Base-by-base conservation (phyloP, 306 rosid species). In the Casuarina cunninghamiana region DNA sequence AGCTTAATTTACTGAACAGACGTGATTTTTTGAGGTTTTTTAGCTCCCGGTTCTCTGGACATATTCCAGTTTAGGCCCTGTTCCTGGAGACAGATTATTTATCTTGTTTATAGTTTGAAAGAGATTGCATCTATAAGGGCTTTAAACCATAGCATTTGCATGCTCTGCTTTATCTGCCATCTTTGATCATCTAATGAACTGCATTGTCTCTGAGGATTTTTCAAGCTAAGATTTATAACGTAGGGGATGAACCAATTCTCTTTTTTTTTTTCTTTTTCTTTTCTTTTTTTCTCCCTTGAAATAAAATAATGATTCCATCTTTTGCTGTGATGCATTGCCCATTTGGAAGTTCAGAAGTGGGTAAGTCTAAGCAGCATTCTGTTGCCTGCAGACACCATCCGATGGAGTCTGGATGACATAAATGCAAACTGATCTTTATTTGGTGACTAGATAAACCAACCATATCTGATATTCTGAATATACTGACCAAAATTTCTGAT, bases 301-400 rank as follows among this genome's bases (percentile, higher is more conserved):
- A 5, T 58, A 4, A 58, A 7, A 58, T 19, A 58, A 58, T 58
- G 12, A 0, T 26, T 3, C 65, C 3, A 21, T n/a, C 39, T 12
- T 58, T 26, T 5, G 65, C 21, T 63, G 69, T 63, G 46, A 63
- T 63, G 69, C 46, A 63, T 38, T 63, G 21, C 69, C 69, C 46
- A 15, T 38, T 63, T 38, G 46, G 45, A 63, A 2, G 42, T 6
- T 21, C 6, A 37, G n/a, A 4, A 9, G 12, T 63, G 69, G 69
- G 13, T 44, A 63, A 38, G 21, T 38, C 69, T 62, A 37, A 37
- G 46, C 32, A 38, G 4, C 43, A 63, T 63, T 63, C 69, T 63
- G 5, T 63, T 15, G 5, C 38, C 46, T 13, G 69, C 19, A 10
- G 69, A 16, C 17, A 15, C 69, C 46, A 15, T 45, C 42, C 39